Percentiles rank a stretch among this genome's conserved stretches.
Evolutionary conservation across 768 basidiomycete species (phyloP).

Genomic region (Leucosporidium yakuticum): DNA sequence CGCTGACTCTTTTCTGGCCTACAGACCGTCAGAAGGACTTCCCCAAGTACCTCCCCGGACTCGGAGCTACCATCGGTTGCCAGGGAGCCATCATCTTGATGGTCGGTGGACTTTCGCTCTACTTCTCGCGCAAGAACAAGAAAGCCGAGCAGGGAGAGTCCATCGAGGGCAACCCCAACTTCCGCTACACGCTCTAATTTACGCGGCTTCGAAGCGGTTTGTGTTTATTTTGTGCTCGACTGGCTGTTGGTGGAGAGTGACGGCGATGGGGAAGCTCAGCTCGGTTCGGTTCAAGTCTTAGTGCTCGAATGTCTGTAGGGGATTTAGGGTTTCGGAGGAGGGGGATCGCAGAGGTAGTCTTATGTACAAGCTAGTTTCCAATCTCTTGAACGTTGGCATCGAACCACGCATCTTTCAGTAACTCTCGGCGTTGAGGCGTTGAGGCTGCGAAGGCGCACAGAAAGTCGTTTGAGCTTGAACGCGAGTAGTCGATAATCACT

Average conservation of each 20-base stretch:
- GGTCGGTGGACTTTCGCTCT: conserved; percentile 13
- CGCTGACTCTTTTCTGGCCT: not conserved
- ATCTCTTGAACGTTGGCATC: too few species aligned
- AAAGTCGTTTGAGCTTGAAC: too few species aligned
- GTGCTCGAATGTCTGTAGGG: too few species aligned
- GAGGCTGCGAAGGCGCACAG: too few species aligned
- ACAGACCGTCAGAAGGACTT: conserved; percentile 25
- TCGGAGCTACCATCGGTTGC: conserved; percentile 27
- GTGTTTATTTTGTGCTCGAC: not conserved
- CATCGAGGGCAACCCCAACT: conserved; percentile 30
- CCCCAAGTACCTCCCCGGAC: conserved; percentile 28
- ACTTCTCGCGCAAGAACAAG: conserved; percentile 27
- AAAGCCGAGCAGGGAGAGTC: conserved; percentile 13
- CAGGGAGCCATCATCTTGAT: conserved; percentile 25
- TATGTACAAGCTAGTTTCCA: too few species aligned
- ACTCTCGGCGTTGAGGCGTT: too few species aligned
- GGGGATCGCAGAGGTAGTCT: too few species aligned
- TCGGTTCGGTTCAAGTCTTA: not conserved
- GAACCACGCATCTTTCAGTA: too few species aligned
- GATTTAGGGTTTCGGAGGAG: too few species aligned
- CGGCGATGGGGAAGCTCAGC: conserved; percentile 48
- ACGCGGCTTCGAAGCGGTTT: conserved; percentile 46
- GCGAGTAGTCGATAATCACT: too few species aligned
- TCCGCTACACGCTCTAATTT: conserved; percentile 36
- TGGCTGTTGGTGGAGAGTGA: conserved; percentile 42